Base-by-base conservation (phyloP, 768 basidiomycete species). In the Mycena haematopus region DNA sequence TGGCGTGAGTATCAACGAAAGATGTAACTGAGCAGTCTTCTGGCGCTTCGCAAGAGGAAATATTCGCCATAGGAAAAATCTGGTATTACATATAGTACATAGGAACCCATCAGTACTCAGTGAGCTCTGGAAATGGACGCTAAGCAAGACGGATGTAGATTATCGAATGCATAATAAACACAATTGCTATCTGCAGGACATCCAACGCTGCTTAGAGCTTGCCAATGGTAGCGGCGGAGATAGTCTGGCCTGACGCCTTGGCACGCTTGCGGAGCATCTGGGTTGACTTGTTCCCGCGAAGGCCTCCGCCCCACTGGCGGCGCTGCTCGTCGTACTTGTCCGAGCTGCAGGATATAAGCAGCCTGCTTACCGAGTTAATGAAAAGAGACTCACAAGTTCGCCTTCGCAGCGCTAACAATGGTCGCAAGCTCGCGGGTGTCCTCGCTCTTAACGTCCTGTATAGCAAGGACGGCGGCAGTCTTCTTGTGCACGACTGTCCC, bases 401-500 rank as follows among this genome's bases (percentile, higher is more conserved):
- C 93, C 84, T 98, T 98, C 69, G 94, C 87, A 63, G 96, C 95
- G 70, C 88, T 90, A 73, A 98, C 84, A 72, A 99, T 84, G 68
- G 91, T 98, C 45, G 94, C 90, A 57, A 98, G 90, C 65, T 98
- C 96, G 65, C 92, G 89, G 74, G 89, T 83, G 80, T 99, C 96
- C 80, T 98, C 96, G 75, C 89, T 91, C 80, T 87, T 88, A 72
- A 99, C 96, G 24, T 99, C 96, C 79, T 95, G 92, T 62, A 99
- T 77, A 42, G 92, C 90, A 58, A 97, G 79, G 56, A 96, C 91
- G 56, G 96, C 90, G 49, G 95, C 89, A 54, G 95, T 98, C 88
- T 98, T 98, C 89, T 97, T 97, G 86, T 97, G 93, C 42, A 96
- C 94, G 65, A 98, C 95, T 8, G 96, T 94, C 70, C 96, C 96